phyloP scores from a whole-genome alignment of 2,329 filamentous ascomycete genomes.

The Curvularia sp. region DNA sequence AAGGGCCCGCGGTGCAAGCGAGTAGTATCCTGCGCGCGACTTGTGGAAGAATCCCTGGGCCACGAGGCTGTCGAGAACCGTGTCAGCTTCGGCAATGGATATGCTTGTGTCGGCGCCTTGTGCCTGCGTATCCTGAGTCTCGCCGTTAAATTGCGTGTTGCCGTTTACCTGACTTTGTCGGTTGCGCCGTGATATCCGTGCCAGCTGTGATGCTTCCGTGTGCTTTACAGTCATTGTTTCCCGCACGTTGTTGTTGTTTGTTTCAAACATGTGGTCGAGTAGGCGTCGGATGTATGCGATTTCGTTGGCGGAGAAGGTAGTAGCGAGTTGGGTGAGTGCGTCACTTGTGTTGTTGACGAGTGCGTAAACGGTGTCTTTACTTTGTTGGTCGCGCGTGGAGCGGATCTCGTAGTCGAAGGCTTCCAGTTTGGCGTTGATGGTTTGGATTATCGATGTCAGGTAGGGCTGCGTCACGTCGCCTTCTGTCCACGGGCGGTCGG shows the following conservation, averaged over 20 bases:
- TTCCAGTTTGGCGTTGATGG: constrained; percentile 74
- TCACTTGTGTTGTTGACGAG: constrained; percentile 90
- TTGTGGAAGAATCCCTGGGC: constrained; percentile 85
- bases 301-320: constrained; percentile 79
- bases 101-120: constrained; percentile 58
- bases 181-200: constrained; percentile 51
- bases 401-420: constrained; percentile 89
- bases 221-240: constrained; percentile 84
- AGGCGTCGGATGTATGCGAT: constrained; percentile 87
- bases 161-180: constrained; percentile 39
- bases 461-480: constrained; percentile 72
- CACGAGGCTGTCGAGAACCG: constrained; percentile 71
- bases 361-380: constrained; percentile 73
- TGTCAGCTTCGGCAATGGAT: constrained; percentile 79
- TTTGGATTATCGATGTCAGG: constrained; percentile 72
- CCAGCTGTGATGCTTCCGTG: constrained; percentile 78
- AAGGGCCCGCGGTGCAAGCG: constrained; percentile 75
- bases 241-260: constrained; percentile 77
- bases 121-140: constrained; percentile 52
- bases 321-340: constrained; percentile 83
- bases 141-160: constrained; percentile 38
- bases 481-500: constrained; percentile 57
- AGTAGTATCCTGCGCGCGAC: constrained; percentile 74
- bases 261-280: constrained; percentile 91
- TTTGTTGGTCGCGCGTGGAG: constrained; percentile 71